Evolutionary conservation across 768 basidiomycete genomes (phyloP), one percentile per base, ranked within the genome.

Genomic region (Leccinum sublutescens): DNA sequence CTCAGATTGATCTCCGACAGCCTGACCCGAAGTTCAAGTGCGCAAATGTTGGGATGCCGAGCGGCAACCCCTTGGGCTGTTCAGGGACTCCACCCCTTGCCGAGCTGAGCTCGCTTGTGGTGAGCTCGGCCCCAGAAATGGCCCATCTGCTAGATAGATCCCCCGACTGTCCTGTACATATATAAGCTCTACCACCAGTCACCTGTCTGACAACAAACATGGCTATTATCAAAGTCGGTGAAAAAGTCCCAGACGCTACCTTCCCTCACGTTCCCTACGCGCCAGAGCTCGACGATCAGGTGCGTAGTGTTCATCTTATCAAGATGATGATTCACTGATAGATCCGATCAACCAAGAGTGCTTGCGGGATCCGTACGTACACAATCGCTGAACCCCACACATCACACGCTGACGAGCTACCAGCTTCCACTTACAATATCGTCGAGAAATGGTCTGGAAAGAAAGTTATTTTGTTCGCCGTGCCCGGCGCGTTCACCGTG

Each of bases 401-500:
- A 8, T 40, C 21, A 17, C 36, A 11, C 19, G 2, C 27, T 51
- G 29, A 51, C 5, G 11, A 58, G 21, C 29, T 5, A 40, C 0
- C 68, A 88, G 88, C 85, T 38, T 71, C 74, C 49, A 76, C 76
- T 43, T 74, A 90, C 62, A 75, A 73, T 40, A 89, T 68, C 59
- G 14, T 83, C 27, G 77, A 85, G 58, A 78, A 82, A 50, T 91
- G 88, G 88, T 87, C 86, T 72, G 86, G 85, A 68, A 93, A 93
- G 79, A 89, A 88, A 71, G 88, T 93, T 54, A 87, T 92, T 38
- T 68, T 92, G 54, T 80, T 93, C 71, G 78, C 88, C 57, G 88
- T 91, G 34, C 91, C 90, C 17, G 91, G 91, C 50, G 88, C 89
- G 15, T 91, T 91, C 77, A 89, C 89, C 15, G 89, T 90, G 62